Evolutionary conservation across 176 grass and related monocot species (phyloP).

Genomic region (Aegilops longissima): DNA sequence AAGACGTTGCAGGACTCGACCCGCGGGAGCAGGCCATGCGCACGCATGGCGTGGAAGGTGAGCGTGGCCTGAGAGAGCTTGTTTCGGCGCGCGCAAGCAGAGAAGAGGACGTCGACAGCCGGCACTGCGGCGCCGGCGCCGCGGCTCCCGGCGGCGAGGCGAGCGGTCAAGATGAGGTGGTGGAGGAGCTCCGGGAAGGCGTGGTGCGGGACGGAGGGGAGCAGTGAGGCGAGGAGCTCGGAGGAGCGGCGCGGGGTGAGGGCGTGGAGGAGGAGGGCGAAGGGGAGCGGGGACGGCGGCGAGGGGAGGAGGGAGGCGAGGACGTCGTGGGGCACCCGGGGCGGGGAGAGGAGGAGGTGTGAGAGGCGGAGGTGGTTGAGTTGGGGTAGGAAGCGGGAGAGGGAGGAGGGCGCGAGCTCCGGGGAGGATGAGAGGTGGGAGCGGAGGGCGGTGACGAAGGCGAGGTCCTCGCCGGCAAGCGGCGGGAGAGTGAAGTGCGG

Average conservation of each 20-base stretch:
- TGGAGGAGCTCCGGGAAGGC: slow-evolving; percentile 50
- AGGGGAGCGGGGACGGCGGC: slow-evolving; percentile 30
- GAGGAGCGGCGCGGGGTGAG: slow-evolving; percentile 41
- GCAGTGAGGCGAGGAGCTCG: slow-evolving; percentile 33
- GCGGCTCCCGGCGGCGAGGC: slow-evolving; percentile 23
- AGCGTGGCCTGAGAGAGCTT: slow-evolving; percentile 74
- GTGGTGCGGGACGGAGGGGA: slow-evolving; percentile 29
- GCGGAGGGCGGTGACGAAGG: slow-evolving; percentile 53
- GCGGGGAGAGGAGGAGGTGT: slow-evolving; percentile 34
- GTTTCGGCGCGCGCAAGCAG: slow-evolving; percentile 46
- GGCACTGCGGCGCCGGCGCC: slow-evolving; percentile 28
- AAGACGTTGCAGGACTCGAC: slow-evolving; percentile 79
- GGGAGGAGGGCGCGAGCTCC: background rate
- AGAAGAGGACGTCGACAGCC: slow-evolving; percentile 67
- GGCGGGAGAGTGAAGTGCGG: slow-evolving; percentile 62
- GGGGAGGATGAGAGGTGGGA: slow-evolving; percentile 50
- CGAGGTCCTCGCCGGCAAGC: slow-evolving; percentile 56
- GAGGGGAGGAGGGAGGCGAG: slow-evolving; percentile 26
- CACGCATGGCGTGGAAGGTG: slow-evolving; percentile 59
- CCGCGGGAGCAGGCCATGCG: slow-evolving; percentile 58
- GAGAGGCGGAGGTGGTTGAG: slow-evolving; percentile 38
- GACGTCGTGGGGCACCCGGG: slow-evolving; percentile 25
- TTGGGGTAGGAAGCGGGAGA: slow-evolving; percentile 35
- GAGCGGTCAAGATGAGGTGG: slow-evolving; percentile 42
- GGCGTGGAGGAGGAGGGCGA: slow-evolving; percentile 39